Evolutionary conservation across 2,329 filamentous ascomycete species (phyloP).

Genomic region (Colletotrichum tanaceti): DNA sequence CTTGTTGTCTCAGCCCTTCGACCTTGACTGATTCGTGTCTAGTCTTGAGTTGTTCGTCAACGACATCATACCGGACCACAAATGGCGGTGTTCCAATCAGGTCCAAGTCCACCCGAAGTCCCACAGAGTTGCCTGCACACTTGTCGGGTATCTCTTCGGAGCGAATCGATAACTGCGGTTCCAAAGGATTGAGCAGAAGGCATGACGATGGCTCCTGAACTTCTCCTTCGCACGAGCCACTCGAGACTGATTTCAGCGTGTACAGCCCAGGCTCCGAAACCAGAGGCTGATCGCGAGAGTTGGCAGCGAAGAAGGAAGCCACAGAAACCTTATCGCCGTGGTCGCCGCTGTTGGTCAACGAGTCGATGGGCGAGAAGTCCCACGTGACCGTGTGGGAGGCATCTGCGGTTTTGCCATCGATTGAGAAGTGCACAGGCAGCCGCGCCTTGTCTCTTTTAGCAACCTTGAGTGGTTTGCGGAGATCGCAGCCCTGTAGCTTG

Average conservation of each 20-base stretch:
- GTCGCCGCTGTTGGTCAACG: conserved; percentile 76
- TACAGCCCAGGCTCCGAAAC: conserved; percentile 88
- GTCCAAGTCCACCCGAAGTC: conserved; percentile 87
- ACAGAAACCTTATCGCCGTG: conserved; percentile 70
- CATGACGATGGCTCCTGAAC: conserved; percentile 95
- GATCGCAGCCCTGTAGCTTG: conserved; percentile 79
- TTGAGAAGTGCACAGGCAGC: conserved; percentile 78
- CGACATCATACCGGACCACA: conserved; percentile 79
- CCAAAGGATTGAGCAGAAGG: conserved; percentile 87
- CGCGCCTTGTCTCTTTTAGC: conserved; percentile 76
- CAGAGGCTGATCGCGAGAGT: conserved; percentile 69
- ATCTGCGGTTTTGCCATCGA: conserved; percentile 69
- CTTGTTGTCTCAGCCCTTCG: conserved; percentile 80
- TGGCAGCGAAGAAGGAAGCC: conserved; percentile 71
- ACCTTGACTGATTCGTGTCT: conserved; percentile 54
- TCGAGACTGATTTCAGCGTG: conserved; percentile 82
- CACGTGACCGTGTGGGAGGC: conserved; percentile 81
- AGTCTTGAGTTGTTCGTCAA: conserved; percentile 68
- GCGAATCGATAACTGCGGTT: conserved; percentile 80
- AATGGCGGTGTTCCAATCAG: conserved; percentile 94
- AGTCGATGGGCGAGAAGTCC: conserved; percentile 81
- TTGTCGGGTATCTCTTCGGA: conserved; percentile 91
- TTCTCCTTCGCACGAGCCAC: conserved; percentile 85
- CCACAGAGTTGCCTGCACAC: conserved; percentile 93
- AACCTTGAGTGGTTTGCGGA: conserved; percentile 83